Evolutionary conservation across 2,329 filamentous ascomycete genomes (phyloP), one percentile per base, ranked within the genome.

Genomic region (Aureobasidium sp.): DNA sequence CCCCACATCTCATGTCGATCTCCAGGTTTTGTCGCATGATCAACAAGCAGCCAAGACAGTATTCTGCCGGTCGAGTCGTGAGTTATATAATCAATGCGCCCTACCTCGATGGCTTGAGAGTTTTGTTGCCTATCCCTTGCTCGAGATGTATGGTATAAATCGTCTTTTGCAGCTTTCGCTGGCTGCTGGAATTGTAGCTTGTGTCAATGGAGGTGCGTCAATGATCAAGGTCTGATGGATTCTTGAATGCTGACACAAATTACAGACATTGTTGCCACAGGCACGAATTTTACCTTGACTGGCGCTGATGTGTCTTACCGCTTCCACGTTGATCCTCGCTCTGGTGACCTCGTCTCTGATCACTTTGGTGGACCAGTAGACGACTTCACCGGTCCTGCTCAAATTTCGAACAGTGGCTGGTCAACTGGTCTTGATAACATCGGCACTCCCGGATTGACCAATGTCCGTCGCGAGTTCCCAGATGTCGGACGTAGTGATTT

Each of bases 401-500:
- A 66, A 4, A 70, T 76, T 10, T 65, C 67, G 0, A 66, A 71
- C 4, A 70, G 78, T 20, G 85, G 85, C 48, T 87, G 85, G 85
- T 75, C 79, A 39, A 73, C 78, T 36, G 68, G 76, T 53, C 36
- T 59, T 5, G 34, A 59, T 8, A 59, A 59, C 9, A 46, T 59
- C 23, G 56, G 56, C 6, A 59, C 56, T 29, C 56, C 56, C 39
- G 56, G 56, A 2, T 71, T 79, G 39, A 79, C 79, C 12, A 83
- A 82, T 46, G 69, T 79, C 17, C 79, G 82, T 17, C 80, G 85
- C 32, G 85, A 87, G 68, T 87, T 86, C 60, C 85, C 85, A 1
- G 85, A 88, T 63, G 74, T 84, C 5, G 85, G 85, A 0, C 79
- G 84, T 8, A 84, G 84, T 17, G 85, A 88, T 68, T 84, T 86